Evolutionary conservation across 257 asterid species (phyloP).

Genomic region (Capsicum baccatum): DNA sequence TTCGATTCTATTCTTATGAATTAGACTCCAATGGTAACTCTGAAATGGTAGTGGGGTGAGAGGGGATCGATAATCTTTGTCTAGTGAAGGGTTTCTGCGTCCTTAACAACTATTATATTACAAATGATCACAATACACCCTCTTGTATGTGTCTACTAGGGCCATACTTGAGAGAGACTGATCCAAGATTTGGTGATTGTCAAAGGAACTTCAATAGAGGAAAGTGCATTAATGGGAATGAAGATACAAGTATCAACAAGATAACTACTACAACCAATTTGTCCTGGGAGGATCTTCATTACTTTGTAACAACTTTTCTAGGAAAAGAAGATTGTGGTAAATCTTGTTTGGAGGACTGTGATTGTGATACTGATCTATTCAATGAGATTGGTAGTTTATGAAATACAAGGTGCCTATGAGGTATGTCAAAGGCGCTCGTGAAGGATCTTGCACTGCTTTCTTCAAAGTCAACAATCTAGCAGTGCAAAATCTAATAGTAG

Average conservation of each 20-base stretch:
- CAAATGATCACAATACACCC: not conserved
- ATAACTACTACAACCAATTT: not conserved
- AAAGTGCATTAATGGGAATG: conserved; percentile 32
- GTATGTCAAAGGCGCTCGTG: conserved; percentile 29
- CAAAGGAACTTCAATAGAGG: conserved; percentile 32
- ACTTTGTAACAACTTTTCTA: conserved; percentile 27
- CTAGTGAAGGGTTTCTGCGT: conserved; percentile 39
- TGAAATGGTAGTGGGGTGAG: conserved; percentile 23
- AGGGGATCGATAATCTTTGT: conserved; percentile 34
- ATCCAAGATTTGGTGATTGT: conserved; percentile 24
- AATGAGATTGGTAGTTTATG: not conserved
- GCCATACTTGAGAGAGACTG: conserved; percentile 6
- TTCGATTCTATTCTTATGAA: conserved; percentile 35
- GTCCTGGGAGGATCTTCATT: conserved; percentile 32
- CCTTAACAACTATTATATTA: conserved; percentile 34
- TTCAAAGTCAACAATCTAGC: conserved; percentile 30
- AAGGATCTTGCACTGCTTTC: conserved; percentile 27
- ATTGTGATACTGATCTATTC: conserved; percentile 38
- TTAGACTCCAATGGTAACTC: conserved; percentile 19
- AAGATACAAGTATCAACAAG: conserved; percentile 17
- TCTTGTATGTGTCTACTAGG: conserved; percentile 41
- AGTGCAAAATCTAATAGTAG: not conserved
- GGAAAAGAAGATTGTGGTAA: conserved; percentile 28
- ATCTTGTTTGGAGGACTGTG: conserved; percentile 40
- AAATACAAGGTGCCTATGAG: conserved; percentile 38